Evolutionary conservation across 2,329 filamentous ascomycete genomes (phyloP).

Genomic region (Blumeria graminis): DNA sequence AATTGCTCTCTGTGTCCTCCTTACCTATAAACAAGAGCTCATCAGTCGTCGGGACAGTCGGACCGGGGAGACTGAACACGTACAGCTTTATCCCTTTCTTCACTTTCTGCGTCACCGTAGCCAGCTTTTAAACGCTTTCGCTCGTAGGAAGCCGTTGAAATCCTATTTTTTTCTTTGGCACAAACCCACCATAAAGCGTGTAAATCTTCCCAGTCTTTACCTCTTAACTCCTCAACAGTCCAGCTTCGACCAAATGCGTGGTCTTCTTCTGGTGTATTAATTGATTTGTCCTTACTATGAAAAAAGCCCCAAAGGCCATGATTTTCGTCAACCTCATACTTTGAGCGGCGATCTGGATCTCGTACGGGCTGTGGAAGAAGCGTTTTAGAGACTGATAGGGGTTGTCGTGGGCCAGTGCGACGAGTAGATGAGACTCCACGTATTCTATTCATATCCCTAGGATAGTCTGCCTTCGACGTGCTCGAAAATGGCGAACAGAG

Average conservation of each 20-base stretch:
- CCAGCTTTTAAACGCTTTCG: slow-evolving; percentile 40
- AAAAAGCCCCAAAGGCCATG: slow-evolving; percentile 94
- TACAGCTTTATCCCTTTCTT: slow-evolving; percentile 41
- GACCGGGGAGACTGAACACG: slow-evolving; percentile 13
- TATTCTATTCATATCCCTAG: slow-evolving; percentile 50
- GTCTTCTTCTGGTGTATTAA: slow-evolving; percentile 50
- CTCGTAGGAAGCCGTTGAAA: slow-evolving; percentile 55
- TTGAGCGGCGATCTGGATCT: slow-evolving; percentile 29
- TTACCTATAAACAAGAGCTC: slow-evolving; percentile 27
- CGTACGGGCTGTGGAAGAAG: slow-evolving; percentile 48
- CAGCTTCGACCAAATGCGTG: slow-evolving; percentile 55
- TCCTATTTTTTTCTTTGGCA: slow-evolving; percentile 68
- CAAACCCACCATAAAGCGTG: slow-evolving; percentile 90
- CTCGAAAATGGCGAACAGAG: slow-evolving; percentile 15
- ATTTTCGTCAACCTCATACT: slow-evolving; percentile 34
- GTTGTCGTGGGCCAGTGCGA: slow-evolving; percentile 48
- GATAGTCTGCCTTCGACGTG: slow-evolving; percentile 9
- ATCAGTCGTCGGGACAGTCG: slow-evolving; percentile 3
- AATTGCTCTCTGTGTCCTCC: slow-evolving; percentile 56
- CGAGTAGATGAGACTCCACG: slow-evolving; percentile 67
- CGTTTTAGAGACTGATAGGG: slow-evolving; percentile 48
- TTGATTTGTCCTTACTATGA: slow-evolving; percentile 38
- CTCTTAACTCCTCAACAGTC: slow-evolving; percentile 62
- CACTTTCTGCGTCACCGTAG: slow-evolving; percentile 47
- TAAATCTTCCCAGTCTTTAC: slow-evolving; percentile 83